Evolutionary conservation across 2,329 filamentous ascomycete species (phyloP), one percentile per base, ranked within the genome.

Genomic region (Fusarium chlamydosporum): DNA sequence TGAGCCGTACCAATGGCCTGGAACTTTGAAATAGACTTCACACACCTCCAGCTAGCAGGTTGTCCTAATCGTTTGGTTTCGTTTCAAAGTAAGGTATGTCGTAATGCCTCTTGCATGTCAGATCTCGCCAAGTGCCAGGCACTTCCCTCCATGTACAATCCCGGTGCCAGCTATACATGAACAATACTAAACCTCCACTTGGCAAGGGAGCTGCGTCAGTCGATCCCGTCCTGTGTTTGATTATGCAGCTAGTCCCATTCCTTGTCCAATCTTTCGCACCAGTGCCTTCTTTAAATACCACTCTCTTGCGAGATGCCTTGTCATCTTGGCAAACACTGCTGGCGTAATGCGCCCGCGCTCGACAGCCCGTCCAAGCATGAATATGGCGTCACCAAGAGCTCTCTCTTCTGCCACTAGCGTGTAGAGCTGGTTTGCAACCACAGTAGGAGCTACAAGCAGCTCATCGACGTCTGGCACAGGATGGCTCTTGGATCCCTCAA

Each of bases 361-460:
- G 20, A 95, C 85, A 2, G 90, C 92, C 57, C 90, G 83, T 2
- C 91, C 91, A 15, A 96, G 82, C 66, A 94, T 90, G 75, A 96
- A 97, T 67, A 98, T 89, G 4, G 93, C 92, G 77, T 97, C 95
- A 33, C 91, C 91, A 47, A 97, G 86, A 4, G 92, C 94, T 70
- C 91, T 86, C 80, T 97, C 95, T 76, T 99, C 96, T 2, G 94
- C 93, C 29, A 94, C 92, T 3, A 96, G 84, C 47, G 90, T 89
- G 79, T 98, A 99, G 23, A 99, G 82, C 82, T 99, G 96, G 70
- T 95, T 94, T 1, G 92, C 93, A 6, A 97, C 96, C 2, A 97
- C 91, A 0, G 93, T 97, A 1, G 95, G 94, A 4, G 94, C 93
- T n/a, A 97, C 93, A 4, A 99, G 84, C 34, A 98, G 86, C 63